These are phyloP conservation scores for Penicillium salamii DNA, from an alignment of 495 filamentous ascomycete species.

Conservation along the genomic window DNA sequence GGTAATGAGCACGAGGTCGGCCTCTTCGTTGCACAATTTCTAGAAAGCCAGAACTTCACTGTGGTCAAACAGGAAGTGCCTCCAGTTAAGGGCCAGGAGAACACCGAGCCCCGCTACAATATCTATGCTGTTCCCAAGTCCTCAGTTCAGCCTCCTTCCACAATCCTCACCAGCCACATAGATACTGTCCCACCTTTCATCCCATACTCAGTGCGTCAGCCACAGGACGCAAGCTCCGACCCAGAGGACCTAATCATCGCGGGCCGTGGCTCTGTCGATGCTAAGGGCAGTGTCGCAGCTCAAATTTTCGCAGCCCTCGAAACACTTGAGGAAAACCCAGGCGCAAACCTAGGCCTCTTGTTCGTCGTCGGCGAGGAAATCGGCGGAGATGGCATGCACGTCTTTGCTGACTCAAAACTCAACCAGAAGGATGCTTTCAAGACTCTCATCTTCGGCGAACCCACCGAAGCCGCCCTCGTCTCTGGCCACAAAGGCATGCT, in stretches of 20 bases:
- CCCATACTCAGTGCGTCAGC: conserved; percentile 37
- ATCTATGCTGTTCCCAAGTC: conserved; percentile 71
- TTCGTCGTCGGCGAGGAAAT: conserved; percentile 90
- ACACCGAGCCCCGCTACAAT: conserved; percentile 58
- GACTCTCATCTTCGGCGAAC: conserved; percentile 84
- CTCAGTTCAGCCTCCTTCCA: conserved; percentile 49
- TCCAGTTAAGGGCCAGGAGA: conserved; percentile 12
- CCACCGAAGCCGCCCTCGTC: conserved; percentile 82
- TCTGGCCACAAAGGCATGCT: conserved; percentile 86
- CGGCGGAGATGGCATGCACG: conserved; percentile 79
- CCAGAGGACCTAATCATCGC: conserved; percentile 48
- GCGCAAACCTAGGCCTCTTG: conserved; percentile 62
- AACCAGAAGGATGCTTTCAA: conserved; percentile 46
- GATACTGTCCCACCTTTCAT: conserved; percentile 70
- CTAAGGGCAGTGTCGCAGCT: conserved; percentile 82
- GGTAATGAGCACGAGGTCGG: conserved; percentile 68
- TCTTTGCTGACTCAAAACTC: conserved; percentile 40
- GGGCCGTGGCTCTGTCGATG: conserved; percentile 86
- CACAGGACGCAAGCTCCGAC: conserved; percentile 18
- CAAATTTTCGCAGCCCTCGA: conserved; percentile 67
- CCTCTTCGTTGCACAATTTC: conserved; percentile 64
- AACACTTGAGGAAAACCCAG: conserved; percentile 46
- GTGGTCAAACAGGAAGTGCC: conserved; percentile 59
- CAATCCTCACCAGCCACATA: conserved; percentile 76
- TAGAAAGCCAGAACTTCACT: conserved; percentile 61